A percentile compares a stretch with the other conserved stretches of the same genome.
phyloP scores from a whole-genome alignment of 176 grass and related monocot species.

The Juncus inflexus region DNA sequence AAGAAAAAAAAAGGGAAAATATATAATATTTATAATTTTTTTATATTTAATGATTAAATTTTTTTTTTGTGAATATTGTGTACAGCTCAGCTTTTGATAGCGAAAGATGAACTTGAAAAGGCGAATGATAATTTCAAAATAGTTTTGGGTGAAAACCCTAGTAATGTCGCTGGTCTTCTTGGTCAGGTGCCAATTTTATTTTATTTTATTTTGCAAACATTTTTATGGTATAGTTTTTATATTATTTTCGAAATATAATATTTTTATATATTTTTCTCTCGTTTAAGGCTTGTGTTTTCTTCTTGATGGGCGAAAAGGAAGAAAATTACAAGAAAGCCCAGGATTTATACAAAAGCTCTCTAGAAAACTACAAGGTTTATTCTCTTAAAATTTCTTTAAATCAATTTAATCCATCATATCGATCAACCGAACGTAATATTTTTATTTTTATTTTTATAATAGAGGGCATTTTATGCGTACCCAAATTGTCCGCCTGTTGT shows the following conservation, averaged over 20 bases:
- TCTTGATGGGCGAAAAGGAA: constrained; percentile 66
- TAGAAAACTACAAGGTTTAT: constrained; percentile 81
- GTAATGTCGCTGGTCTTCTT: constrained; percentile 83
- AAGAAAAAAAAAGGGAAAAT: too few species aligned
- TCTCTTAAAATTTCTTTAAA: neutral
- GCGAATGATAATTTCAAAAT: constrained; percentile 80
- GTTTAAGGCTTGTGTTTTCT: constrained; percentile 87
- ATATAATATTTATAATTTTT: constrained; percentile 18
- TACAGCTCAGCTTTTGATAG: constrained; percentile 86
- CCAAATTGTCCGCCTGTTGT: constrained; percentile 67
- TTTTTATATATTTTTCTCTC: neutral
- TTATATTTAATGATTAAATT: neutral
- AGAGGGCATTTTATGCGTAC: constrained; percentile 66
- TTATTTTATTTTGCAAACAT: neutral
- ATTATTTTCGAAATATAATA: constrained; percentile 5
- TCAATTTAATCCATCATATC: neutral
- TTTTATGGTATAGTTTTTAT: constrained; percentile 12
- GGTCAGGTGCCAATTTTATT: constrained; percentile 63
- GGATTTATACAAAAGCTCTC: constrained; percentile 67
- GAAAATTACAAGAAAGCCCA: constrained; percentile 77
- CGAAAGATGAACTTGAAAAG: constrained; percentile 75
- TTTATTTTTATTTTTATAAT: constrained; percentile 13
- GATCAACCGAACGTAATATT: constrained; percentile 6
- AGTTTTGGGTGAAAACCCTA: constrained; percentile 71
- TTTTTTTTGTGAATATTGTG: neutral